These are phyloP conservation scores for Umbilicaria muhlenbergii DNA, from an alignment of 495 filamentous ascomycete genomes.

Conservation along the genomic window DNA sequence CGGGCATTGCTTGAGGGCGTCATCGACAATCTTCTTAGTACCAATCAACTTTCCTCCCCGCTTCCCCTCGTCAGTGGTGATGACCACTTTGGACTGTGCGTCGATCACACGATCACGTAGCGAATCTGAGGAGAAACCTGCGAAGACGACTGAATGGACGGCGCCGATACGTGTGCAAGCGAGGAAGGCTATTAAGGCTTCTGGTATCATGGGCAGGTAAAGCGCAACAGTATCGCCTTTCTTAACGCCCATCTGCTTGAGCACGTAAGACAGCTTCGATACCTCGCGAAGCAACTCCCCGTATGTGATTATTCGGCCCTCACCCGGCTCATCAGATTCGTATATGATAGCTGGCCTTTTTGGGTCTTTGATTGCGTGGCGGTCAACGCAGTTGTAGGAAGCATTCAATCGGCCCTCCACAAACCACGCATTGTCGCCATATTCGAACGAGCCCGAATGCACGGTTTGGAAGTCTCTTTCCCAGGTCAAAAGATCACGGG, in stretches of 20 bases:
- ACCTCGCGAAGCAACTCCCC: constrained; percentile 89
- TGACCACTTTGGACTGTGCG: constrained; percentile 77
- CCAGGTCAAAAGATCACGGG: constrained; percentile 84
- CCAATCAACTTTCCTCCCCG: constrained; percentile 95
- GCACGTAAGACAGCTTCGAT: constrained; percentile 64
- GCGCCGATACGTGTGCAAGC: constrained; percentile 88
- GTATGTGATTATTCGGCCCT: constrained; percentile 85
- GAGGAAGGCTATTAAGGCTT: constrained; percentile 81
- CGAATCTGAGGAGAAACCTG: constrained; percentile 94
- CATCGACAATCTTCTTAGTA: constrained; percentile 98
- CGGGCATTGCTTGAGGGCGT: constrained; percentile 93
- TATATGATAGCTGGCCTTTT: constrained; percentile 93
- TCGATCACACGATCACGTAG: constrained; percentile 92
- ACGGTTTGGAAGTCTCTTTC: constrained; percentile 86
- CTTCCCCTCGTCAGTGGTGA: constrained; percentile 95
- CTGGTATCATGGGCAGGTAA: constrained; percentile 98
- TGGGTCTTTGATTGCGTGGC: constrained; percentile 86
- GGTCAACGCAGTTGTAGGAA: constrained; percentile 93
- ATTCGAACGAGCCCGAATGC: constrained; percentile 53
- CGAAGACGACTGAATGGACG: constrained; percentile 96
- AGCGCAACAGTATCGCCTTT: constrained; percentile 97
- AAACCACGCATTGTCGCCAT: constrained; percentile 92
- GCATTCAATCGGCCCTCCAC: constrained; percentile 86
- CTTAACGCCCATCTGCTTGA: constrained; percentile 89
- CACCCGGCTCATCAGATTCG: constrained; percentile 81